phyloP scores from a whole-genome alignment of 306 rosid species.

The Dryas drummondii region DNA sequence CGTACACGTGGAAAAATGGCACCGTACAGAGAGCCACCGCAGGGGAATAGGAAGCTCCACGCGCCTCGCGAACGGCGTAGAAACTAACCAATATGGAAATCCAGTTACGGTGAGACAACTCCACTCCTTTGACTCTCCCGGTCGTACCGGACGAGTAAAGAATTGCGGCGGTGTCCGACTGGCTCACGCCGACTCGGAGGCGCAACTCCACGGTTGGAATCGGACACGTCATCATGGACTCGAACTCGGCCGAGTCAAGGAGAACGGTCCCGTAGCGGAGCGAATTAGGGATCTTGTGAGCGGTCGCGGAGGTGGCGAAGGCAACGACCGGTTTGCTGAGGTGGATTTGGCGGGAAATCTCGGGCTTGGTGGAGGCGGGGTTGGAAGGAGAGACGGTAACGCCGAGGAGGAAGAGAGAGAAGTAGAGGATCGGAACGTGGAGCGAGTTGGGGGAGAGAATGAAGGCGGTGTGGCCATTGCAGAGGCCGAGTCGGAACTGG shows the following conservation, averaged over 20 bases:
- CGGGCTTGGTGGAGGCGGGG: slow-evolving; percentile 23
- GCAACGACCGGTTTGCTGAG: slow-evolving; percentile 31
- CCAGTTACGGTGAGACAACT: slow-evolving; percentile 32
- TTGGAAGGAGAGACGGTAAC: slow-evolving; percentile 36
- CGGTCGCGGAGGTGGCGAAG: slow-evolving; percentile 32
- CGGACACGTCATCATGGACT: slow-evolving; percentile 31
- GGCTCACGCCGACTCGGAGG: slow-evolving; percentile 14
- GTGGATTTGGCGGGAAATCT: slow-evolving; percentile 35
- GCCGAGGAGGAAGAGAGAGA: slow-evolving; percentile 35
- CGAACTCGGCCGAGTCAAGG: slow-evolving; percentile 32
- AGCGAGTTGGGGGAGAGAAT: slow-evolving; percentile 33
- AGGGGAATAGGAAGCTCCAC: background rate
- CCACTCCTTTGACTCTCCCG: slow-evolving; percentile 35
- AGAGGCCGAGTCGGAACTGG: slow-evolving; percentile 2
- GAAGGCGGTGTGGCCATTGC: slow-evolving; percentile 20
- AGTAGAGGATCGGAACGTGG: slow-evolving; percentile 33
- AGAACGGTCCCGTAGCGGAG: slow-evolving; percentile 19
- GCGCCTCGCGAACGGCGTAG: background rate
- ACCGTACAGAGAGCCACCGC: slow-evolving; percentile 23
- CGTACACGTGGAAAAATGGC: slow-evolving; percentile 41
- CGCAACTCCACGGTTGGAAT: background rate
- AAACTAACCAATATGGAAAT: slow-evolving; percentile 4
- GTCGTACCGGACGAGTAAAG: slow-evolving; percentile 37
- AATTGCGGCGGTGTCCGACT: slow-evolving; percentile 33
- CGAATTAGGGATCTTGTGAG: slow-evolving; percentile 17